Evolutionary conservation across 1,284 basidiomycete genomes (phyloP).

Genomic region (Meira miltonrushii): DNA sequence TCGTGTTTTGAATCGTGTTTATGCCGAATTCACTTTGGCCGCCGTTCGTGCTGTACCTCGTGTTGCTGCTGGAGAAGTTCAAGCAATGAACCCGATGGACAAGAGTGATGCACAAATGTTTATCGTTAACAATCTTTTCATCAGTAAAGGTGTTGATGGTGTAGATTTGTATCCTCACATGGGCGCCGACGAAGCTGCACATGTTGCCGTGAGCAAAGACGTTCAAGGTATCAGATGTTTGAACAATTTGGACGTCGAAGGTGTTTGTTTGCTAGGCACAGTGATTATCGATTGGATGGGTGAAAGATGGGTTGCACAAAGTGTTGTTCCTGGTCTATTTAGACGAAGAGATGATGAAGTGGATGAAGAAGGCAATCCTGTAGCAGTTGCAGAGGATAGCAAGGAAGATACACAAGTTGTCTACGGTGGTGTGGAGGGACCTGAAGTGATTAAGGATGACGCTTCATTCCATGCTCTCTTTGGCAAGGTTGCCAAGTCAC

Average conservation of each 20-base stretch:
- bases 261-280: constrained; percentile 51
- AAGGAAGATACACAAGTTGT: constrained; percentile 52
- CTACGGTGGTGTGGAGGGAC: constrained; percentile 60
- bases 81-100: constrained; percentile 61
- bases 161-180: constrained; percentile 59
- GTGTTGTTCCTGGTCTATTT: constrained; percentile 60
- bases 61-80: constrained; percentile 57
- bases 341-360: constrained; percentile 48
- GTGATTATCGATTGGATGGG: constrained; percentile 61
- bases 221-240: constrained; percentile 58
- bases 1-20: constrained; percentile 58
- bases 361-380: constrained; percentile 11
- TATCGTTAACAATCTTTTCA: constrained; percentile 60
- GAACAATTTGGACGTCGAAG: constrained; percentile 58
- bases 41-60: constrained; percentile 57
- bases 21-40: constrained; percentile 59
- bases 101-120: constrained; percentile 58
- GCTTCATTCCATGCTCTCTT: constrained; percentile 58
- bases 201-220: constrained; percentile 60
- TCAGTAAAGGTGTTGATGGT: constrained; percentile 60
- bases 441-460: constrained; percentile 53
- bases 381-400: constrained; percentile 21
- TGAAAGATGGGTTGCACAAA: constrained; percentile 61
- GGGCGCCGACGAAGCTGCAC: constrained; percentile 60
- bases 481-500: constrained; percentile 56